Evolutionary conservation across 2,329 filamentous ascomycete species (phyloP), one percentile per base, ranked within the genome.

Genomic region (Sporothrix mexicana): DNA sequence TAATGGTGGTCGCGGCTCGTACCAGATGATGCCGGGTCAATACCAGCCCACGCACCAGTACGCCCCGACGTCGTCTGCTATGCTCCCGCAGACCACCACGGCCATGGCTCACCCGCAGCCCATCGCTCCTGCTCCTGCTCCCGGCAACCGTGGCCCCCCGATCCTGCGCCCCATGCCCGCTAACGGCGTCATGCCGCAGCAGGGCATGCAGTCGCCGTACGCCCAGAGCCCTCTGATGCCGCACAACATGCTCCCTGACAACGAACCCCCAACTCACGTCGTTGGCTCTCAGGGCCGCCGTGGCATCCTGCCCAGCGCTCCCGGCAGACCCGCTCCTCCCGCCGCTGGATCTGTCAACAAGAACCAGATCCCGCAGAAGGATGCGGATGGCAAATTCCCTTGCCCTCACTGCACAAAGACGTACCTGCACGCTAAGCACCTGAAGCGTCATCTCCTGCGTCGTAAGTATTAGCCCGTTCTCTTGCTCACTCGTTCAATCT

Each of bases 331-430:
- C 72, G 90, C 93, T 71, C 93, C 94, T 36, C 90, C 93, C 45
- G 85, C 91, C 25, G 87, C 89, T 23, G 91, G 93, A 59, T 90
- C 89, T 59, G 85, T 88, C 43, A 87, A 88, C 10, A 97, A 97
- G 87, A 93, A 88, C 78, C 91, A 93, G 74, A 96, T 97, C 75
- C 94, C 95, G 17, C 92, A 93, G 77, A 98, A 98, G 85, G 95
- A 98, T 82, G 94, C 94, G 9, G 95, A 98, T 81, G 96, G 96
- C 80, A 98, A 98, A 85, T 99, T 97, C 80, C 95, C 96, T 74
- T 99, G 96, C 84, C 94, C 94, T 78, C 95, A 98, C 82, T 99
- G 96, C 85, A 97, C 94, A 79, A 98, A 98, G 87, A 98, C 95
- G 7, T 99, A 99, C 80, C 87, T 98, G 73, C 96, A 98, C 81